Conservation (phyloP, 768 basidiomycete species). For the Pleurotus djamor region DNA sequence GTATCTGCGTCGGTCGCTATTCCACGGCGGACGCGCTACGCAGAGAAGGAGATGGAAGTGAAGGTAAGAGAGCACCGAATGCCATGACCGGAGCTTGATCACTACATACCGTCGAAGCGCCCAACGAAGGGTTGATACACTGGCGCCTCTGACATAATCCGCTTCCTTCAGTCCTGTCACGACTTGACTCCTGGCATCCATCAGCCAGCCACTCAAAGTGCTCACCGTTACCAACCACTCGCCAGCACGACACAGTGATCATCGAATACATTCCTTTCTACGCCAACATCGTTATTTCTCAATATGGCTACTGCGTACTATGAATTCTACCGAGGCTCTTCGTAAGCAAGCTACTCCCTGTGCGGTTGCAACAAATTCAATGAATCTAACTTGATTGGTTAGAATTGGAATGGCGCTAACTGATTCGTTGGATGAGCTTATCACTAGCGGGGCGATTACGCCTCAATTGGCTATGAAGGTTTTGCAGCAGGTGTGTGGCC, state of each 20-base stretch:
- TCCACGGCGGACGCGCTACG: not conserved
- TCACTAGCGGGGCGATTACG: conserved; percentile 94
- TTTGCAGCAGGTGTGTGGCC: conserved; percentile 76
- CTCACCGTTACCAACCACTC: not conserved
- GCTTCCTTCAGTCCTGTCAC: not conserved
- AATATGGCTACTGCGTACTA: conserved; percentile 84
- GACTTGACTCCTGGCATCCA: not conserved
- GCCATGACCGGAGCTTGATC: conserved; percentile 6
- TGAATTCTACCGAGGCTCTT: conserved; percentile 90
- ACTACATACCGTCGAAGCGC: conserved; percentile 3
- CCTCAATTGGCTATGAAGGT: conserved; percentile 99
- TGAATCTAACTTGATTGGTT: conserved; percentile 1
- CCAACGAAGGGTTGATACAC: not conserved
- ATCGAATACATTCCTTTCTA: not conserved
- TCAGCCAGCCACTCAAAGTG: not conserved
- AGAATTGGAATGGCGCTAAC: conserved; percentile 98
- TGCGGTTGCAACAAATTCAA: not conserved
- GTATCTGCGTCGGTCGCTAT: not conserved
- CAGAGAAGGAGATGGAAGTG: not conserved
- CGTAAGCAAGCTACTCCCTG: conserved; percentile 51
- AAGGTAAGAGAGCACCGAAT: not conserved
- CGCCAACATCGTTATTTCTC: not conserved
- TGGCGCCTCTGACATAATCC: not conserved
- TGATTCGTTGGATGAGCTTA: conserved; percentile 97
- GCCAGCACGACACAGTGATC: not conserved